phyloP scores from a whole-genome alignment of 306 rosid species.

The Inga laurina region DNA sequence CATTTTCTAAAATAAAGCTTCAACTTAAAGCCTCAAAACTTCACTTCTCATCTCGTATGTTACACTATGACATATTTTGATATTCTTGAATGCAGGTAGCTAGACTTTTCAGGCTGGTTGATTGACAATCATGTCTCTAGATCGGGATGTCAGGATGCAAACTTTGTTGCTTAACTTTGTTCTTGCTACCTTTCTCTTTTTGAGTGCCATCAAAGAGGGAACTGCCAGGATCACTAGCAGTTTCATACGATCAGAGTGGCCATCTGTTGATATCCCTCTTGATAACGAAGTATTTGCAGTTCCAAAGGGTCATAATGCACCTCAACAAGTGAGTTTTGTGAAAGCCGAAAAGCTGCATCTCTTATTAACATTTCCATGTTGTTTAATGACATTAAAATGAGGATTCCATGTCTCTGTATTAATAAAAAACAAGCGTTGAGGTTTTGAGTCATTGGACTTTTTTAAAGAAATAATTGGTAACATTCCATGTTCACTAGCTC shows the following conservation, averaged over 20 bases:
- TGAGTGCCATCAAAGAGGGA: slow-evolving; percentile 46
- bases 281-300: slow-evolving; percentile 63
- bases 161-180: slow-evolving; percentile 44
- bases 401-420: slow-evolving; percentile 11
- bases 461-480: neutral
- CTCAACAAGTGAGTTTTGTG: slow-evolving; percentile 74
- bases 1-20: neutral
- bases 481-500: slow-evolving; percentile 7
- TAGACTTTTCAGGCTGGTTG: slow-evolving; percentile 36
- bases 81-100: slow-evolving; percentile 40
- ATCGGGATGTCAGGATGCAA: slow-evolving; percentile 38
- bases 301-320: slow-evolving; percentile 81
- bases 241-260: slow-evolving; percentile 73
- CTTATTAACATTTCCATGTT: neutral
- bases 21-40: neutral
- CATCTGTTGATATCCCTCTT: slow-evolving; percentile 76
- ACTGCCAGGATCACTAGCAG: slow-evolving; percentile 77
- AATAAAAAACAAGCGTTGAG: neutral
- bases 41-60: neutral
- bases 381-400: neutral
- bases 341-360: neutral
- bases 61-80: slow-evolving; percentile 3
- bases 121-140: slow-evolving; percentile 25
- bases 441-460: neutral
- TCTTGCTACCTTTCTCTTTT: slow-evolving; percentile 50